Evolutionary conservation across 805 yeast genomes (phyloP), one percentile per base, ranked within the genome.

Genomic region (Kodamaea laetipori): DNA sequence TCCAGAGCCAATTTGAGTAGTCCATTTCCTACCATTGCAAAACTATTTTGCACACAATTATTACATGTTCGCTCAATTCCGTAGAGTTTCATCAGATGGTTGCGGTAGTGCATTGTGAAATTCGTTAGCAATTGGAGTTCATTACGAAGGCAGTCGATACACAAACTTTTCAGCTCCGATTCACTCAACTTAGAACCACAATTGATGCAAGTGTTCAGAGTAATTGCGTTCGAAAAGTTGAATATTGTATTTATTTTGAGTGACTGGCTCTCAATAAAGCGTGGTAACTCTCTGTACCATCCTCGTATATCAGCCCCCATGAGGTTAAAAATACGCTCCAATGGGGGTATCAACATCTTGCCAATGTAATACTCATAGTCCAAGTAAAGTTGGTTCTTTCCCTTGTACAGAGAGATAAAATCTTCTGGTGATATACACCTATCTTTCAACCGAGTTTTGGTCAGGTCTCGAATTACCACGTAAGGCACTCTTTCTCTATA

Each of bases 401-500:
- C 54, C 10, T 43, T 45, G 27, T 56, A 59, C 47, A 68, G 58
- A 1, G 63, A 54, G n/a, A 90, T 58, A 47, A 84, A 79, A 25
- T 82, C 90, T 41, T 78, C 83, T 0, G 98, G 97, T 0, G 94
- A 69, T 2, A 87, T 73, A 43, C 92, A 84, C 17, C 96, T 71
- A 48, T 92, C 96, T 45, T 84, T 76, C 18, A 94, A 64, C 8
- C 84, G 66, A 15, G 77, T 75, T 15, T 84, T 87, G 7, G 68
- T 61, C 9, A 63, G 39, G 30, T 77, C 80, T 43, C 78, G 77
- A 4, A 82, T 69, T 1, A 94, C 95, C 10, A 94, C 74, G 58
- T 89, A 94, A 0, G 96, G 94, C 0, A 94, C 88, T 37, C 98
- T 69, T 60, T 94, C 97, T 42, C 77, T 75, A 51, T 86, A 92